Evolutionary conservation across 805 yeast genomes (phyloP).

Genomic region (Candida orba): DNA sequence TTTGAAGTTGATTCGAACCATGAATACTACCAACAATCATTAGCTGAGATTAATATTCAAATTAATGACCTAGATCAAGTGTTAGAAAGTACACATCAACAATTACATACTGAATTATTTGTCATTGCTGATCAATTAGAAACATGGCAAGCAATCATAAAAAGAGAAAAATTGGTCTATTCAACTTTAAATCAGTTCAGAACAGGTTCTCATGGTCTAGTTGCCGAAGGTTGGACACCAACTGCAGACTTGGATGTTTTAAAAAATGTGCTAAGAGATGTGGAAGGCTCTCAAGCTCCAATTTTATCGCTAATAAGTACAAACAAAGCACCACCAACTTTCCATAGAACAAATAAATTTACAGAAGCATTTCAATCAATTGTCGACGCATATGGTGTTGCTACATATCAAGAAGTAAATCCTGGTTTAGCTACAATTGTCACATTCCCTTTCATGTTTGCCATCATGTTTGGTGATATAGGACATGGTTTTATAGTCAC

Average conservation of each 20-base stretch:
- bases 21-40: slow-evolving; percentile 28
- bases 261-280: slow-evolving; percentile 57
- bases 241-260: slow-evolving; percentile 63
- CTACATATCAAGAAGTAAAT: slow-evolving; percentile 89
- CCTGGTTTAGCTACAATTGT: slow-evolving; percentile 93
- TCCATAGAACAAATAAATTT: slow-evolving; percentile 89
- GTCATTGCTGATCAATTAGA: slow-evolving; percentile 70
- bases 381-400: slow-evolving; percentile 93
- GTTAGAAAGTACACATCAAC: slow-evolving; percentile 54
- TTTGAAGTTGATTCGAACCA: slow-evolving; percentile 44
- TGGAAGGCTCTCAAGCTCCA: slow-evolving; percentile 28
- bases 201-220: slow-evolving; percentile 76
- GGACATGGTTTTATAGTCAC: slow-evolving; percentile 91
- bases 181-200: slow-evolving; percentile 74
- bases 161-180: slow-evolving; percentile 80
- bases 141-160: slow-evolving; percentile 61
- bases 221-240: slow-evolving; percentile 98
- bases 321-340: slow-evolving; percentile 88
- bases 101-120: slow-evolving; percentile 69
- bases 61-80: slow-evolving; percentile 49
- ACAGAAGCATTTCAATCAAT: slow-evolving; percentile 89
- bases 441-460: slow-evolving; percentile 97
- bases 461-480: slow-evolving; percentile 97
- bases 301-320: slow-evolving; percentile 58
- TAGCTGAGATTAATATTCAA: slow-evolving; percentile 15